Evolutionary conservation across 2,329 filamentous ascomycete genomes (phyloP).

Genomic region (Orbilia quercus): DNA sequence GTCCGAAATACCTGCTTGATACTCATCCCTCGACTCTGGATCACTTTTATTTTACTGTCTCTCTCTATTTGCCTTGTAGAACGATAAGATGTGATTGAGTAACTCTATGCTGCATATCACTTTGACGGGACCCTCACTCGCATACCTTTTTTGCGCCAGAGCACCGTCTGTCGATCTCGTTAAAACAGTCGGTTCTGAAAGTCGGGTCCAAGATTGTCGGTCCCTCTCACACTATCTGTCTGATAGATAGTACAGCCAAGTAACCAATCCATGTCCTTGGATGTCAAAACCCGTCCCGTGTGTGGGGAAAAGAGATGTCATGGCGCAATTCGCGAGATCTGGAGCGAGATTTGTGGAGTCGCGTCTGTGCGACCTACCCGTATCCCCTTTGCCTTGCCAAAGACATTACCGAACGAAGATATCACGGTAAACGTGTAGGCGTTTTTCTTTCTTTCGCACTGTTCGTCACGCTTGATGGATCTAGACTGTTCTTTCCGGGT

Average conservation of each 20-base stretch:
- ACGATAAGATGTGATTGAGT: no score
- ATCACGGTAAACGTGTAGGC: no score
- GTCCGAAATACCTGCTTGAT: constrained; percentile 16
- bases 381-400: constrained; percentile 4
- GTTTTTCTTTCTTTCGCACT: no score
- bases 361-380: constrained; percentile 8
- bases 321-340: constrained; percentile 41
- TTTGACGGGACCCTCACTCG: no score
- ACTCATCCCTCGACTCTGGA: no score
- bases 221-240: background rate
- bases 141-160: background rate
- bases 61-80: no score
- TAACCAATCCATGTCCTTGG: constrained; percentile 18
- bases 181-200: constrained; percentile 1
- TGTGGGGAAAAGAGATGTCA: constrained; percentile 25
- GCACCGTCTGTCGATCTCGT: background rate
- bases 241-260: background rate
- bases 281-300: constrained; percentile 15
- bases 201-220: constrained; percentile 6
- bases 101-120: background rate
- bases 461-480: no score
- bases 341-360: constrained; percentile 5
- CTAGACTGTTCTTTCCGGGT: no score
- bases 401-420: no score
- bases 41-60: no score